Conservation (phyloP, 2,329 filamentous ascomycete genomes). For the Neurospora crassa region DNA sequence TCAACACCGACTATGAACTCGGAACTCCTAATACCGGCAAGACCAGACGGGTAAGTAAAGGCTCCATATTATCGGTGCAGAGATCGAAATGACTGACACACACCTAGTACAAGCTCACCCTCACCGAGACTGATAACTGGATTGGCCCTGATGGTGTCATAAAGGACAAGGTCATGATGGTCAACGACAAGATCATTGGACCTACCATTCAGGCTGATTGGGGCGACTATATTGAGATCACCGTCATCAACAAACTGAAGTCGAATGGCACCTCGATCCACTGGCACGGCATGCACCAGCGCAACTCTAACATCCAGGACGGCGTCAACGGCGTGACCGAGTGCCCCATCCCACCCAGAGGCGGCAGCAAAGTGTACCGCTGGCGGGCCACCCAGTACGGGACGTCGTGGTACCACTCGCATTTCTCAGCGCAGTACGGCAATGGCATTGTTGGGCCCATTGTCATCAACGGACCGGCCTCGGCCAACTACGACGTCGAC, state of each 20-base stretch:
- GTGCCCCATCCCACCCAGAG: constrained; percentile 29
- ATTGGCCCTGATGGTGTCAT: constrained; percentile 20
- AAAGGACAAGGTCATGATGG: constrained; percentile 31
- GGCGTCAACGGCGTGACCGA: constrained; percentile 35
- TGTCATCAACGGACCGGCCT: constrained; percentile 36
- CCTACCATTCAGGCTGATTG: constrained; percentile 44
- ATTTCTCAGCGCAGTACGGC: constrained; percentile 35
- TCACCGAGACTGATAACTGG: constrained; percentile 22
- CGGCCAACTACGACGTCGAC: constrained; percentile 40
- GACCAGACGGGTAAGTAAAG: constrained; percentile 11
- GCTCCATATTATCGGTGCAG: too few relatives aligned
- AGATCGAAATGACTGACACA: constrained; percentile 1
- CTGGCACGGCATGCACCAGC: constrained; percentile 40
- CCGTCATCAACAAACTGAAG: constrained; percentile 55
- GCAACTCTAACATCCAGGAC: constrained; percentile 34
- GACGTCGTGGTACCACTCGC: constrained; percentile 35
- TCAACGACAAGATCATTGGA: constrained; percentile 40
- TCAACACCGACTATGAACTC: constrained; percentile 22
- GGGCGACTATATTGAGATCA: constrained; percentile 45
- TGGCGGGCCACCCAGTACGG: constrained; percentile 31
- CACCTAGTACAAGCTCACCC: constrained; percentile 17
- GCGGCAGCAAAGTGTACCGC: constrained; percentile 24
- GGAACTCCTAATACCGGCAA: constrained; percentile 17
- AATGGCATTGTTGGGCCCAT: constrained; percentile 40
- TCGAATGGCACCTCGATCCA: constrained; percentile 35